phyloP scores from a whole-genome alignment of 1,139 yeast species.

The Nakaseomyces kungkrabaensis region DNA sequence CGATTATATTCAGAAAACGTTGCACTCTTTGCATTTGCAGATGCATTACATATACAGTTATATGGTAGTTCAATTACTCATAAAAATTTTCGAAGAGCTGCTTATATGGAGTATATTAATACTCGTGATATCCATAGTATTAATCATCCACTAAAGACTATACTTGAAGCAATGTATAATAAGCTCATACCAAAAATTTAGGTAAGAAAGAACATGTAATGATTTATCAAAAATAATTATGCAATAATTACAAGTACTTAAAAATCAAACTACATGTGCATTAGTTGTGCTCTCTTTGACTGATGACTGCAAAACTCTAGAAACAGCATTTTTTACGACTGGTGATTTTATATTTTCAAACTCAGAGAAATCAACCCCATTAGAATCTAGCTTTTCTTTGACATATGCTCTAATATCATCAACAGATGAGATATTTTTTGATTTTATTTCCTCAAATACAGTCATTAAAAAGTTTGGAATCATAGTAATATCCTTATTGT shows the following conservation, averaged over 20 bases:
- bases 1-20: slow-evolving; percentile 24
- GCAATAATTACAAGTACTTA: too few relatives aligned
- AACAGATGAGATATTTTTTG: slow-evolving; percentile 17
- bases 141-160: slow-evolving; percentile 15
- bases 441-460: slow-evolving; percentile 30
- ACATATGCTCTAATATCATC: slow-evolving; percentile 16
- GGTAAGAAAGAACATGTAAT: neutral
- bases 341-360: slow-evolving; percentile 6
- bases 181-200: slow-evolving; percentile 6
- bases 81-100: slow-evolving; percentile 12
- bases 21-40: slow-evolving; percentile 22
- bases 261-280: neutral
- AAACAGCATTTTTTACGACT: neutral
- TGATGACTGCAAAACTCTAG: neutral
- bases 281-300: slow-evolving; percentile 3
- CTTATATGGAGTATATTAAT: slow-evolving; percentile 13
- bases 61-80: slow-evolving; percentile 16
- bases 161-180: slow-evolving; percentile 2
- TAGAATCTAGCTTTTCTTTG: slow-evolving; percentile 8
- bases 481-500: slow-evolving; percentile 69
- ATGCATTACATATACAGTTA: slow-evolving; percentile 21
- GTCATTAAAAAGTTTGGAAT: slow-evolving; percentile 53
- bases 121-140: slow-evolving; percentile 11
- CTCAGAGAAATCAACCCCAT: slow-evolving; percentile 12
- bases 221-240: neutral